Evolutionary conservation across 2,329 filamentous ascomycete genomes (phyloP).

Genomic region (Aureobasidium sp.): DNA sequence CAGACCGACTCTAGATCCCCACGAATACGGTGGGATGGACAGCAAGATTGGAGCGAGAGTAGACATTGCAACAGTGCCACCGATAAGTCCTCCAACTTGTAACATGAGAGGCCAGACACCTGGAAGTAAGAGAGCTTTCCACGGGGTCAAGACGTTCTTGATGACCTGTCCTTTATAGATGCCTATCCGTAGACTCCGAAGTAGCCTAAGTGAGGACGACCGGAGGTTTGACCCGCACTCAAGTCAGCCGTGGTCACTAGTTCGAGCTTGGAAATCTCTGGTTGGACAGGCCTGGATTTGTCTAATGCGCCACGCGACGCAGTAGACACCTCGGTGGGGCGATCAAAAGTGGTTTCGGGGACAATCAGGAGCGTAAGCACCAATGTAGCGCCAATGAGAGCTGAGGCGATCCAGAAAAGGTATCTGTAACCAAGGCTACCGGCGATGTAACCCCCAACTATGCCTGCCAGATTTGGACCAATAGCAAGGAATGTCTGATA

Average conservation of each 20-base stretch:
- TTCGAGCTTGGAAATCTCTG: too few relatives aligned
- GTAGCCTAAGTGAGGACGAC: slow-evolving; percentile 19
- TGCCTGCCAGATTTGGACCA: slow-evolving; percentile 34
- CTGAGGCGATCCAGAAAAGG: slow-evolving; percentile 37
- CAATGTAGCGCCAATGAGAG: slow-evolving; percentile 30
- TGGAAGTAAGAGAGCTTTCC: slow-evolving; percentile 32
- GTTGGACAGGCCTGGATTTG: too few relatives aligned
- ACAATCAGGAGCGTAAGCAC: slow-evolving; percentile 31
- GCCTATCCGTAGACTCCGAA: slow-evolving; percentile 32
- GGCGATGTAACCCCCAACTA: slow-evolving; percentile 37
- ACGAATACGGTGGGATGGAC: slow-evolving; percentile 35
- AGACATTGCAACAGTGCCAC: slow-evolving; percentile 33
- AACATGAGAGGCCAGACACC: slow-evolving; percentile 37
- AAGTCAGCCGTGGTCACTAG: too few relatives aligned
- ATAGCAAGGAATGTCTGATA: slow-evolving; percentile 35
- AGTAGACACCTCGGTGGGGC: slow-evolving; percentile 20
- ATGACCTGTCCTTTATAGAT: slow-evolving; percentile 31
- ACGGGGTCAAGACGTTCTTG: slow-evolving; percentile 32
- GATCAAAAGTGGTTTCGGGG: slow-evolving; percentile 36
- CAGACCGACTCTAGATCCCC: slow-evolving; percentile 34
- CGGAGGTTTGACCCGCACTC: too few relatives aligned
- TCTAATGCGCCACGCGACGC: too few relatives aligned
- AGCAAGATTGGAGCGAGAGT: slow-evolving; percentile 33
- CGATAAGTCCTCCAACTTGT: slow-evolving; percentile 38
- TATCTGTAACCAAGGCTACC: slow-evolving; percentile 29